These are phyloP conservation scores for Avena eriantha DNA, from an alignment of 176 grass and related monocot species.

Conservation along the genomic window DNA sequence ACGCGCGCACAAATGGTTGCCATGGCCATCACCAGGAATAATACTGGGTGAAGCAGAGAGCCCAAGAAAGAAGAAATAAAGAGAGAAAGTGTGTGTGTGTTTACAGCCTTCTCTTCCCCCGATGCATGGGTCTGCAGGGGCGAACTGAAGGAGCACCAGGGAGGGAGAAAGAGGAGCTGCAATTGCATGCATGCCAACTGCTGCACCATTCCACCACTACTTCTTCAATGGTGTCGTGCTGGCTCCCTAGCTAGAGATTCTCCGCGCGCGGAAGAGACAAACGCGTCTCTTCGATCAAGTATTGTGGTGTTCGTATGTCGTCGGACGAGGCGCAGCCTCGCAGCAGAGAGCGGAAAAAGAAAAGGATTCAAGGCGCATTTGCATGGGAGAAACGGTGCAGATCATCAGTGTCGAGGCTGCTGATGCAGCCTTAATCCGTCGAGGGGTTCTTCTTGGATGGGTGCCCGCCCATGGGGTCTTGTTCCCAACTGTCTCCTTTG, in stretches of 20 bases:
- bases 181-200: background rate
- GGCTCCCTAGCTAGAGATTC: constrained; percentile 8
- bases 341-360: background rate
- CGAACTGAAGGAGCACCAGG: background rate
- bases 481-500: no score
- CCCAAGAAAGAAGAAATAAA: background rate
- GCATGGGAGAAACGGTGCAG: background rate
- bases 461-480: background rate
- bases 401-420: background rate
- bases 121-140: no score
- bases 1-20: no score
- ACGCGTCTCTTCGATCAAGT: background rate
- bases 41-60: background rate
- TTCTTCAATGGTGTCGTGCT: no score
- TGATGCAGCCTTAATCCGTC: background rate
- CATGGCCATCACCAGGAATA: background rate
- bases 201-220: background rate
- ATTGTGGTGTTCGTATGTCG: background rate
- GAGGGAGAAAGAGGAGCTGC: background rate
- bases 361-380: background rate
- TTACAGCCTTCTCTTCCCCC: no score
- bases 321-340: background rate
- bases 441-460: background rate
- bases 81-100: background rate
- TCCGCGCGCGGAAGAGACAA: constrained; percentile 5